A percentile compares a stretch with the other conserved stretches of the same genome.
Conservation (phyloP, 2,329 filamentous ascomycete genomes). For the Gaeumannomyces sp. region DNA sequence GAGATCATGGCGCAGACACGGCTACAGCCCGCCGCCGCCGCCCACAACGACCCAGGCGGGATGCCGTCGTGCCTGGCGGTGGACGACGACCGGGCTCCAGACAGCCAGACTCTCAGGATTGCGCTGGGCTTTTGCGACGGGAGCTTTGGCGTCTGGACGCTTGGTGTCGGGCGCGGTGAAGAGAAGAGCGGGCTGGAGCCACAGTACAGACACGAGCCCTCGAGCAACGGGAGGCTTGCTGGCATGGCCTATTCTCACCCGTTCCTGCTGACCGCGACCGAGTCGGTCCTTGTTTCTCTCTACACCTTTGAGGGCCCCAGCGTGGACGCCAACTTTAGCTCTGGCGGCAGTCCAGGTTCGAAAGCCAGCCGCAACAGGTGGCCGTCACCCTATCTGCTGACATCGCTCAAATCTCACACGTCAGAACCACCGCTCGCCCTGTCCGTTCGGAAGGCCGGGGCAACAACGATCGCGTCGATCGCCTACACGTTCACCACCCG, state of each 20-base stretch:
- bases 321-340: slow-evolving; percentile 11
- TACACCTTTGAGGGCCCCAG: slow-evolving; percentile 54
- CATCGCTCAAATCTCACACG: slow-evolving; percentile 74
- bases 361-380: slow-evolving; percentile 14
- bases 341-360: neutral
- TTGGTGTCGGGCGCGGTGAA: slow-evolving; percentile 26
- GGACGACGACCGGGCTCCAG: slow-evolving; percentile 41
- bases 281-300: slow-evolving; percentile 65
- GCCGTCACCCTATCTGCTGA: slow-evolving; percentile 53
- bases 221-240: slow-evolving; percentile 59
- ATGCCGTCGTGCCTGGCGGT: slow-evolving; percentile 60
- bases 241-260: slow-evolving; percentile 68
- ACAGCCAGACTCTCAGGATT: slow-evolving; percentile 47
- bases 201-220: slow-evolving; percentile 54
- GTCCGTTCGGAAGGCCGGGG: slow-evolving; percentile 65
- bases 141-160: slow-evolving; percentile 59
- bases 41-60: slow-evolving; percentile 1
- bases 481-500: slow-evolving; percentile 77
- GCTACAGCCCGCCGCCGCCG: slow-evolving; percentile 22
- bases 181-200: slow-evolving; percentile 34
- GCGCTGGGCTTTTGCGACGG: slow-evolving; percentile 67
- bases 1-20: slow-evolving; percentile 47
- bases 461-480: slow-evolving; percentile 70
- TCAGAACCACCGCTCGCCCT: slow-evolving; percentile 72
- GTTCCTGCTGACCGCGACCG: slow-evolving; percentile 73